A percentile compares a stretch with the other conserved stretches of the same genome.
Conservation (phyloP, 768 basidiomycete species). For the Lentinus tigrinus region DNA sequence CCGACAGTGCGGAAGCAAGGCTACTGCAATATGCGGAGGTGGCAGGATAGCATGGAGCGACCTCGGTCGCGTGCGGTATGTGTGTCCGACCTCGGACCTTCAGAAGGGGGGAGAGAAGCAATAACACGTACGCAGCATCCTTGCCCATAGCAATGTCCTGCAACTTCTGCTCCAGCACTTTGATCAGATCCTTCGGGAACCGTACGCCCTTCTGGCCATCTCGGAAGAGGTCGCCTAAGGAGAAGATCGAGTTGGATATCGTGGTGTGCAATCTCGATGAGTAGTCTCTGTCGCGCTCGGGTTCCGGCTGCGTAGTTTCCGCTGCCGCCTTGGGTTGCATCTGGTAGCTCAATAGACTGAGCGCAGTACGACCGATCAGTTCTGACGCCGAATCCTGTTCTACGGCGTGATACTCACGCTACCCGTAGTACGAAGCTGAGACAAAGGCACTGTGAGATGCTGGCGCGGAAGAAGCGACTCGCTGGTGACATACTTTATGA, state of each 20-base stretch:
- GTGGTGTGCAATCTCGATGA: conserved; percentile 65
- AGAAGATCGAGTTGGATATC: conserved; percentile 52
- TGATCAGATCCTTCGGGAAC: conserved; percentile 92
- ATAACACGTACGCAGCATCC: conserved; percentile 72
- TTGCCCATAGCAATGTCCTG: conserved; percentile 93
- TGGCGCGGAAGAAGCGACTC: background rate
- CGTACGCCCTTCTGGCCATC: conserved; percentile 84
- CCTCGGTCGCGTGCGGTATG: background rate
- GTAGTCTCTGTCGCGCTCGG: conserved; percentile 58
- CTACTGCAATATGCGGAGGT: background rate
- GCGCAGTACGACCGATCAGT: conserved; percentile 14
- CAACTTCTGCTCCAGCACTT: conserved; percentile 85
- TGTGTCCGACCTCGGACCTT: too few relatives aligned
- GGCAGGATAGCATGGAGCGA: background rate
- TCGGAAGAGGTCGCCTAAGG: conserved; percentile 75
- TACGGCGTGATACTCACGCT: conserved; percentile 55
- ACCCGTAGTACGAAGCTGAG: conserved; percentile 77
- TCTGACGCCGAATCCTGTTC: background rate
- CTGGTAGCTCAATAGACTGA: conserved; percentile 71
- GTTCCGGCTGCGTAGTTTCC: conserved; percentile 26
- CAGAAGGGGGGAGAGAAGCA: background rate
- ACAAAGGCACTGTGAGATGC: background rate
- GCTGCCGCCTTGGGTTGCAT: conserved; percentile 54
- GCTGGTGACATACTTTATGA: conserved; percentile 60
- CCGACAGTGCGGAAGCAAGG: too few relatives aligned